Conservation (phyloP, 495 filamentous ascomycete species). For the Aspergillus kassunensis region DNA sequence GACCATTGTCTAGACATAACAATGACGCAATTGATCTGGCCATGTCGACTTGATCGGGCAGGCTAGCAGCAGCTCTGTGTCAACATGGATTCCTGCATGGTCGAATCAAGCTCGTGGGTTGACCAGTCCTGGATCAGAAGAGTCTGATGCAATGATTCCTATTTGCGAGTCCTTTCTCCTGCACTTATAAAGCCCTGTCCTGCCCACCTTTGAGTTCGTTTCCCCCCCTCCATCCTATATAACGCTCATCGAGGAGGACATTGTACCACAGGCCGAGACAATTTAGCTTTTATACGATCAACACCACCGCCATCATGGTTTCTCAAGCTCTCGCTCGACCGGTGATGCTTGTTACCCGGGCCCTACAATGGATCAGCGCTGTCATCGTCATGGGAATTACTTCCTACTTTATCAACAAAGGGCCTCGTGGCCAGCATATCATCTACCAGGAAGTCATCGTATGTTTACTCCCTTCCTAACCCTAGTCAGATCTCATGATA, state of each 20-base stretch:
- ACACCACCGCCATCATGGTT: constrained; percentile 25
- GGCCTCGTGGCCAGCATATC: constrained; percentile 39
- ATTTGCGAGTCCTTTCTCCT: background rate
- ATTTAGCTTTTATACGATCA: background rate
- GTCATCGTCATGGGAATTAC: constrained; percentile 60
- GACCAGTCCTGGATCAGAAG: constrained; percentile 1
- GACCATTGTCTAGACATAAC: background rate
- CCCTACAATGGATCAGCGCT: constrained; percentile 50
- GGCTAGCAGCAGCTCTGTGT: background rate
- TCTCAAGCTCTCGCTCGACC: constrained; percentile 32
- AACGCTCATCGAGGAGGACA: background rate
- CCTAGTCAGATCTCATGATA: background rate
- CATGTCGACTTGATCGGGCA: too few relatives aligned
- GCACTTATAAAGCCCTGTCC: constrained; percentile 14
- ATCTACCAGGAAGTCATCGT: constrained; percentile 58
- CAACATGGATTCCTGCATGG: background rate
- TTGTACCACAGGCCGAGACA: background rate
- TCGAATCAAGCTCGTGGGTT: constrained; percentile 1
- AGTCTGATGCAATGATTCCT: constrained; percentile 5
- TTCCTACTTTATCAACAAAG: constrained; percentile 49
- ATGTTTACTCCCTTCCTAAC: constrained; percentile 20
- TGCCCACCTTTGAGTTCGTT: background rate
- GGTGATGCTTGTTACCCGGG: constrained; percentile 31
- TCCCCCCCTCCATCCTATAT: background rate
- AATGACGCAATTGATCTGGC: background rate